phyloP scores from a whole-genome alignment of 768 basidiomycete genomes.

The Butyriboletus loyo region DNA sequence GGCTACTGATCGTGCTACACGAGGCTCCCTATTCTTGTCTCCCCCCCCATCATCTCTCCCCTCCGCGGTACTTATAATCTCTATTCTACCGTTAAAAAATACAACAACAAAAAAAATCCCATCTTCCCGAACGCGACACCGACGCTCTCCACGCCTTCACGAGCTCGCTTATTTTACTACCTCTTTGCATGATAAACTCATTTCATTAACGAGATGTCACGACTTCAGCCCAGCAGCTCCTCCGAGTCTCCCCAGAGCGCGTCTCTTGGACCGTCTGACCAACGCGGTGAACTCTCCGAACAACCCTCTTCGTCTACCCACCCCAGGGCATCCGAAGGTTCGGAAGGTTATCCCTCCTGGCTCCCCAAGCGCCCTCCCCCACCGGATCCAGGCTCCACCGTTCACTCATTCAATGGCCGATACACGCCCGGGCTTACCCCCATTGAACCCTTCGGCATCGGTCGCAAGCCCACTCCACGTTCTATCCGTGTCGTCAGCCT shows the following conservation, averaged over 20 bases:
- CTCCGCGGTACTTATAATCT: slow-evolving; percentile 19
- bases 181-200: slow-evolving; percentile 27
- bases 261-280: slow-evolving; percentile 27
- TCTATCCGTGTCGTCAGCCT: slow-evolving; percentile 80
- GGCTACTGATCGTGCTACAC: slow-evolving; percentile 43
- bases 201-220: slow-evolving; percentile 38
- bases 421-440: slow-evolving; percentile 33
- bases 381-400: slow-evolving; percentile 69
- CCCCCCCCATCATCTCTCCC: slow-evolving; percentile 18
- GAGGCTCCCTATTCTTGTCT: slow-evolving; percentile 40
- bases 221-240: slow-evolving; percentile 29
- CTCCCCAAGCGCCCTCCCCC: slow-evolving; percentile 75
- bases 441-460: slow-evolving; percentile 38
- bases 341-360: slow-evolving; percentile 82
- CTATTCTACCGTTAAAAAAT: slow-evolving; percentile 18
- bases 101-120: slow-evolving; percentile 10
- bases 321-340: slow-evolving; percentile 37
- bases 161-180: slow-evolving; percentile 29
- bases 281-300: slow-evolving; percentile 29
- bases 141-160: slow-evolving; percentile 26
- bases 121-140: slow-evolving; percentile 34
- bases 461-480: slow-evolving; percentile 76
- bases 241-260: slow-evolving; percentile 32
- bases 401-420: slow-evolving; percentile 54
- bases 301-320: slow-evolving; percentile 36